Evolutionary conservation across 805 yeast species (phyloP), one percentile per base, ranked within the genome.

Genomic region (Starmerella sirachaensis): DNA sequence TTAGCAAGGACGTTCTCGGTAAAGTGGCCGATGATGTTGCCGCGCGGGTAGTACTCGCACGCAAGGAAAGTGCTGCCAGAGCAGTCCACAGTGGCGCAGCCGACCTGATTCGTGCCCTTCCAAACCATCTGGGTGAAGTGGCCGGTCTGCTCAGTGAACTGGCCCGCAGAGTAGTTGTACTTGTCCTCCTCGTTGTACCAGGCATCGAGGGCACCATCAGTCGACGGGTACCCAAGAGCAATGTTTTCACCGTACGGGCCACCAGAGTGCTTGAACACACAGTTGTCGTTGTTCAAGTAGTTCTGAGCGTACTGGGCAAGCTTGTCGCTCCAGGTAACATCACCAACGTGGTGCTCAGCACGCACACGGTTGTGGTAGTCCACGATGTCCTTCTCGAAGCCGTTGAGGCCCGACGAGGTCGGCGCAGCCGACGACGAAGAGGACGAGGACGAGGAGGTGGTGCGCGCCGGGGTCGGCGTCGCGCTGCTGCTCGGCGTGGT

Each of bases 51-150:
- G 59, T 83, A 83, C 36, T 76, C 72, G 60, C 94, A 83, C 44
- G 76, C 78, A 53, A 64, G 62, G 54, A 57, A 63, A 33, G 60
- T 52, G 21, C 70, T 61, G 63, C 93, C 78, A 61, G 52, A 60
- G 52, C 57, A 54, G 38, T 43, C 45, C 31, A 18, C n/a, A 58
- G 65, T 63, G 38, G 78, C 88, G 63, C 93, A 81, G 19, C 91
- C 93, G 16, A 81, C 45, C 47, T 63, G 52, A 12, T 72, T 63
- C 23, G 81, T 63, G 26, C 61, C 56, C 51, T 67, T 69, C 93
- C 93, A 81, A 23, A 81, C 70, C 35, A 81, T 63, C 57, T 79
- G 88, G 14, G 88, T 78, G 62, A 79, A 82, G 60, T 82, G 93
- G 35, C 86, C 86, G 32, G 84, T 74, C n/a, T 58, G 47, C 25